Evolutionary conservation across 2,329 filamentous ascomycete species (phyloP).

Genomic region (Arachnomyces sp.): DNA sequence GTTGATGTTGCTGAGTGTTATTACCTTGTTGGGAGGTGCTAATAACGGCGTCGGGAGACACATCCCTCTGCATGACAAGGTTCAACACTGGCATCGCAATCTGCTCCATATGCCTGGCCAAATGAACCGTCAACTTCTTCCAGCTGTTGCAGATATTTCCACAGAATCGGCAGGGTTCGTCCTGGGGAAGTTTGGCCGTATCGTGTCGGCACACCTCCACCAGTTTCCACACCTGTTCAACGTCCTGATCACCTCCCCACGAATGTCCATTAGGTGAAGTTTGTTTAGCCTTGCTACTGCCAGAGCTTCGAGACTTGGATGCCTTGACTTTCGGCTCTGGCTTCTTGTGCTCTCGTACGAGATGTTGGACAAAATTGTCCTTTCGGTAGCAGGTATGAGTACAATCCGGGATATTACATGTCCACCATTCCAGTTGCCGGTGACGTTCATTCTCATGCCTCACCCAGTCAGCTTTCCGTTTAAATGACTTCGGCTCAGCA

Average conservation of each 20-base stretch:
- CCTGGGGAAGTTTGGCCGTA: constrained; percentile 56
- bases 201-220: constrained; percentile 71
- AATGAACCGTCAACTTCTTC: constrained; percentile 90
- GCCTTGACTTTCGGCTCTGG: constrained; percentile 70
- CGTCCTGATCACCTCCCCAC: constrained; percentile 26
- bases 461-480: constrained; percentile 93
- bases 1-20: no score
- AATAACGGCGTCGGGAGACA: constrained; percentile 53
- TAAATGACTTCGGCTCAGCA: constrained; percentile 81
- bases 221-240: constrained; percentile 65
- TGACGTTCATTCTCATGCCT: constrained; percentile 89
- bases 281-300: constrained; percentile 50
- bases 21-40: constrained; percentile 39
- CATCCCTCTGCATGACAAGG: constrained; percentile 37
- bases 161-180: constrained; percentile 84
- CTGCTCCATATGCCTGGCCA: constrained; percentile 91
- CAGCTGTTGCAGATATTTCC: constrained; percentile 71
- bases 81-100: constrained; percentile 73
- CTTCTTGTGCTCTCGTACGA: constrained; percentile 85
- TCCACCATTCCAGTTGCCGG: constrained; percentile 85
- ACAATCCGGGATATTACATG: constrained; percentile 73
- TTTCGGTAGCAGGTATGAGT: constrained; percentile 76
- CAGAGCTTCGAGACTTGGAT: constrained; percentile 49
- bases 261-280: constrained; percentile 20
- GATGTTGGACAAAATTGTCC: constrained; percentile 88